Percentiles rank a stretch among this genome's conserved stretches.
phyloP scores from a whole-genome alignment of 768 basidiomycete species.

The Neoboletus subvelutipes region DNA sequence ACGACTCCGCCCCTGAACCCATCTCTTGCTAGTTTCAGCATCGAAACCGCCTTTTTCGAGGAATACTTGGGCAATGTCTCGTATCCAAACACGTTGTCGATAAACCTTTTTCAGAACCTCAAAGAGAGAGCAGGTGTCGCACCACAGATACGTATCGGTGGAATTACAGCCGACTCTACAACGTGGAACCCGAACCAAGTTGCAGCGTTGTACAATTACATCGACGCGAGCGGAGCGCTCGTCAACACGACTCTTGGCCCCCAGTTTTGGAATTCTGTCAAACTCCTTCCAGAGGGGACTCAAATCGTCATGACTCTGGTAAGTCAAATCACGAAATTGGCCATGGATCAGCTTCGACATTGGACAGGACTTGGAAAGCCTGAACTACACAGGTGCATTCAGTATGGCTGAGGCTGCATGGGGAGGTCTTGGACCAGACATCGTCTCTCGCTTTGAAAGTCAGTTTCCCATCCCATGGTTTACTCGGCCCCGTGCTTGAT shows the following conservation, averaged over 20 bases:
- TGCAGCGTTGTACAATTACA: constrained; percentile 36
- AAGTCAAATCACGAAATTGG: constrained; percentile 2
- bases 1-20: constrained; percentile 46
- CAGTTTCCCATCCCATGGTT: neutral
- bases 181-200: constrained; percentile 45
- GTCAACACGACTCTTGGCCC: constrained; percentile 53
- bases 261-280: constrained; percentile 47
- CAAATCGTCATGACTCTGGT: constrained; percentile 48
- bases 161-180: constrained; percentile 55
- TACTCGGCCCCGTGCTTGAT: neutral
- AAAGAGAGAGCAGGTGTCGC: constrained; percentile 44
- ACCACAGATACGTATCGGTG: constrained; percentile 50
- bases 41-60: constrained; percentile 55
- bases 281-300: constrained; percentile 44
- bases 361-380: constrained; percentile 43
- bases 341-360: neutral
- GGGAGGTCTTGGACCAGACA: constrained; percentile 34
- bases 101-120: constrained; percentile 46
- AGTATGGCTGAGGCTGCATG: constrained; percentile 44
- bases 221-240: constrained; percentile 43
- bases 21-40: constrained; percentile 51
- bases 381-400: constrained; percentile 43
- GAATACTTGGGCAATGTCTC: constrained; percentile 48
- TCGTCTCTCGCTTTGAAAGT: constrained; percentile 49
- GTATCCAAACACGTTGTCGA: constrained; percentile 43